These are phyloP conservation scores for Neurospora tetrasperma DNA, from an alignment of 495 filamentous ascomycete species.

Conservation along the genomic window DNA sequence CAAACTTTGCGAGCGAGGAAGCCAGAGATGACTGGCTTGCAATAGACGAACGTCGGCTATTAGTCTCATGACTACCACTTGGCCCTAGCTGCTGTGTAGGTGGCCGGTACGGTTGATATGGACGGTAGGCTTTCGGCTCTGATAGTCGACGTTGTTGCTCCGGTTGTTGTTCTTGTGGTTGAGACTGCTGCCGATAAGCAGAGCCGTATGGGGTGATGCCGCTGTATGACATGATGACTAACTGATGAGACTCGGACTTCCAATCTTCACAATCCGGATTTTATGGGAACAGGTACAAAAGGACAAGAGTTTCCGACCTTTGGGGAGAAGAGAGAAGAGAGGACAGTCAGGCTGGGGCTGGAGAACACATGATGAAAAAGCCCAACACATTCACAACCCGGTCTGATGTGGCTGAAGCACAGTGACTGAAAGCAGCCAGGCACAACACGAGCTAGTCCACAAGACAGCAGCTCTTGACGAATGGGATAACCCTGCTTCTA, in stretches of 20 bases:
- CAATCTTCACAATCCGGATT: not conserved
- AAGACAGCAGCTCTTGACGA: not conserved
- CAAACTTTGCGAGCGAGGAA: not conserved
- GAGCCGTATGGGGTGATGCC: not conserved
- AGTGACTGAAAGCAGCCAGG: not conserved
- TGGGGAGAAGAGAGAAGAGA: not conserved
- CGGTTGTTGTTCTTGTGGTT: not conserved
- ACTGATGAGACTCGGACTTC: not conserved
- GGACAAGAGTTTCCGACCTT: not conserved
- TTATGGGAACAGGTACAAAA: not conserved
- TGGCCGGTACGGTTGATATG: not conserved
- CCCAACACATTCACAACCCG: not conserved
- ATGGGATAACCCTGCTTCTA: not conserved
- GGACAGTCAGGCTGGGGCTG: not conserved
- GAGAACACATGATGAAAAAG: not conserved
- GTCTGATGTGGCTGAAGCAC: slow-evolving; percentile 1
- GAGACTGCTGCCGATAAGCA: not conserved
- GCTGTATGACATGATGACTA: not conserved
- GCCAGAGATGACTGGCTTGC: not conserved
- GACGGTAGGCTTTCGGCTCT: not conserved
- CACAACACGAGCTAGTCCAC: not conserved
- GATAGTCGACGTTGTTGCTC: not conserved
- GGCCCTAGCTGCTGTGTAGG: not conserved
- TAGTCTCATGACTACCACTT: not conserved
- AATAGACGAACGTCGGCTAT: not conserved